Percentiles rank a stretch among this genome's conserved stretches.
phyloP scores from a whole-genome alignment of 305 asterid species.

The Rubia peregrina region DNA sequence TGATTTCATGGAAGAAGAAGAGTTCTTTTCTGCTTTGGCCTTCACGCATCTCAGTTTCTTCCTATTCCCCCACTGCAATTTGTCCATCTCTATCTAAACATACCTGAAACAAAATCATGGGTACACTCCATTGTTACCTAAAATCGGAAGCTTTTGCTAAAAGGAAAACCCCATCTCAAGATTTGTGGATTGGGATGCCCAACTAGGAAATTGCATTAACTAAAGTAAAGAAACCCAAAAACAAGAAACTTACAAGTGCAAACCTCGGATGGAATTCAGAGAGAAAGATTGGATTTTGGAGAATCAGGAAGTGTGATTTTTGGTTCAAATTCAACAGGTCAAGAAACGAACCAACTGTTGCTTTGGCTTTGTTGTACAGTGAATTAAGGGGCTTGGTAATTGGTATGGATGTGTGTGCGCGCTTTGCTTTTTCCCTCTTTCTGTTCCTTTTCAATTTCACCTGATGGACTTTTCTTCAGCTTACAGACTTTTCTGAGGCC shows the following conservation, averaged over 20 bases:
- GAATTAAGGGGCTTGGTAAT: not conserved
- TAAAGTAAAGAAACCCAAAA: not conserved
- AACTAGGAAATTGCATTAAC: constrained; percentile 3
- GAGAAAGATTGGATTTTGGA: constrained; percentile 3
- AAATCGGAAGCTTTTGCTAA: not conserved
- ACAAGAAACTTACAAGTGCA: not conserved
- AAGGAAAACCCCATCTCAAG: constrained; percentile 9
- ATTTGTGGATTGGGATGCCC: constrained; percentile 13
- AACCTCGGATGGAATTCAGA: not conserved
- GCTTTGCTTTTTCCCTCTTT: not conserved
- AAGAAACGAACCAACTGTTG: not conserved
- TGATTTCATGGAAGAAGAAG: constrained; percentile 31
- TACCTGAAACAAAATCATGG: not conserved
- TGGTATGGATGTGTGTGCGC: not conserved
- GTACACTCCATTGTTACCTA: not conserved
- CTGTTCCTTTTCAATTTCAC: not conserved
- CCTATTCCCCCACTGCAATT: constrained; percentile 43
- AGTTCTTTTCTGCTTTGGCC: constrained; percentile 25
- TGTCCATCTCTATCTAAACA: constrained; percentile 16
- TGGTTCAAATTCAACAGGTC: not conserved
- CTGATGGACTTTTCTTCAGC: constrained; percentile 3
- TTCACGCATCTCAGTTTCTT: constrained; percentile 42
- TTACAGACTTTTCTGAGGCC: not conserved
- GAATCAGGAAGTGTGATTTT: not conserved
- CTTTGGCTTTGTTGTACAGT: not conserved